These are phyloP conservation scores for Exidia glandulosa DNA, from an alignment of 768 basidiomycete species.

Conservation along the genomic window DNA sequence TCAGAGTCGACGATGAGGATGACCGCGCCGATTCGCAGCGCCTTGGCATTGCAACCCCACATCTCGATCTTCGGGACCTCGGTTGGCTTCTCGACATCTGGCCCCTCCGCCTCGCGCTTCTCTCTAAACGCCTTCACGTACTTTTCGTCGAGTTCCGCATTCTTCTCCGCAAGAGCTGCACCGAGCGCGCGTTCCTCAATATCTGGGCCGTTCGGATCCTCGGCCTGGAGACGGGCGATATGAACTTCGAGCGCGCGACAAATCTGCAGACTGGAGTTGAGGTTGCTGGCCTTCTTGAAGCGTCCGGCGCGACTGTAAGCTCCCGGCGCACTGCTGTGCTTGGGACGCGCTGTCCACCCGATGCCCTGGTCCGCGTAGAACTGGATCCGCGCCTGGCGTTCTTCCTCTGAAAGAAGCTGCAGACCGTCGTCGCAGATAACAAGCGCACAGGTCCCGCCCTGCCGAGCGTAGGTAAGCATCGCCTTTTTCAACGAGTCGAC, in stretches of 20 bases:
- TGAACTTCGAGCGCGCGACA: neutral
- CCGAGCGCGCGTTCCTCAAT: neutral
- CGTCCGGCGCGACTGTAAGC: constrained; percentile 26
- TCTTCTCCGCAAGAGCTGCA: neutral
- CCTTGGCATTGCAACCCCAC: constrained; percentile 66
- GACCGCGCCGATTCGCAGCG: constrained; percentile 65
- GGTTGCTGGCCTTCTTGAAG: constrained; percentile 31
- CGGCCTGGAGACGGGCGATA: neutral
- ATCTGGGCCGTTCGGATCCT: no score
- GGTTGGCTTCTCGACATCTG: no score
- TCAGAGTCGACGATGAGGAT: constrained; percentile 78
- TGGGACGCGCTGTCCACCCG: constrained; percentile 74
- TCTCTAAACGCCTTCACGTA: neutral
- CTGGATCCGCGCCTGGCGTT: constrained; percentile 51
- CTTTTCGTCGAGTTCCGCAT: neutral
- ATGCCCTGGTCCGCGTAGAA: constrained; percentile 71
- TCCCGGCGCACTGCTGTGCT: constrained; percentile 24
- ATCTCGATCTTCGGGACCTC: neutral
- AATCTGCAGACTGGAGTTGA: constrained; percentile 19
- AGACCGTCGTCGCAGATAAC: constrained; percentile 79
- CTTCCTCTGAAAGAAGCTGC: constrained; percentile 50
- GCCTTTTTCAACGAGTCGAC: constrained; percentile 72
- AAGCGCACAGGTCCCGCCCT: constrained; percentile 73
- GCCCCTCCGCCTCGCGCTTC: neutral
- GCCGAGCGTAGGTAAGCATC: constrained; percentile 87